Evolutionary conservation across 345 rosid genomes (phyloP).

Genomic region (Gossypium rotundifolium): DNA sequence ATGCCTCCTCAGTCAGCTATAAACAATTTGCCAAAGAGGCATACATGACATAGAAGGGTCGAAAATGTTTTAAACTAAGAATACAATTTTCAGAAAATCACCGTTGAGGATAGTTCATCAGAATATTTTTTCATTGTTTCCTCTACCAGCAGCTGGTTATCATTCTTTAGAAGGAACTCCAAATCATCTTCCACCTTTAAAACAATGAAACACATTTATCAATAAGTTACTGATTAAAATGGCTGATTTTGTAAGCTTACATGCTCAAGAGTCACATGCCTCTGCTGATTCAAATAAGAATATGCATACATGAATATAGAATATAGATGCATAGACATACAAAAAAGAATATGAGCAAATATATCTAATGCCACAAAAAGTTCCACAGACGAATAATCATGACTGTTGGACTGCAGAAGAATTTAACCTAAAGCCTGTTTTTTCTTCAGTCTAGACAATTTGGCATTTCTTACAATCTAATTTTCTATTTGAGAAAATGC

Average conservation of each 20-base stretch:
- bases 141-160: constrained; percentile 24
- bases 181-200: constrained; percentile 40
- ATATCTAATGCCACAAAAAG: neutral
- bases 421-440: neutral
- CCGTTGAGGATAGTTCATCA: constrained; percentile 32
- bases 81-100: constrained; percentile 25
- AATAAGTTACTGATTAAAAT: neutral
- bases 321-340: neutral
- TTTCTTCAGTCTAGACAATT: neutral
- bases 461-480: neutral
- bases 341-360: neutral
- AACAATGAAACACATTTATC: neutral
- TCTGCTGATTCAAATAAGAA: neutral
- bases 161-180: constrained; percentile 36
- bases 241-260: neutral
- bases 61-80: neutral
- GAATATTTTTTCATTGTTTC: constrained; percentile 42
- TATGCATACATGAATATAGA: neutral
- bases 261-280: neutral
- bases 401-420: neutral
- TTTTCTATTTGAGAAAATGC: neutral
- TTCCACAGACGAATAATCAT: constrained; percentile 9
- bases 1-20: constrained; percentile 6
- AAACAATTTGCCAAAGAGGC: neutral
- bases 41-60: neutral